These are phyloP conservation scores for Fusarium sarcochroum DNA, from an alignment of 2,329 filamentous ascomycete genomes.

Conservation along the genomic window DNA sequence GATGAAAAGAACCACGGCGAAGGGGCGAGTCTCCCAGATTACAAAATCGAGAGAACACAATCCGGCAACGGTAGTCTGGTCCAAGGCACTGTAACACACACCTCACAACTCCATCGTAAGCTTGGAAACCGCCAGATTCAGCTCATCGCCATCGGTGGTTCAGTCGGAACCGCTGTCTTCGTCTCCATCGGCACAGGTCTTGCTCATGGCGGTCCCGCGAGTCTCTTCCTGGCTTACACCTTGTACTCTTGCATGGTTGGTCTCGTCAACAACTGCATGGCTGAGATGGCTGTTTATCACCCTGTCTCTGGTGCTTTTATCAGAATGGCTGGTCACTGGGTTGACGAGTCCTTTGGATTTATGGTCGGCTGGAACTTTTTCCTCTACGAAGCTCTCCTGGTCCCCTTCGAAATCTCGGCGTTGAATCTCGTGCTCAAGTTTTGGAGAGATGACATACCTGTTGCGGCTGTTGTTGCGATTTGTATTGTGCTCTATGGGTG, in stretches of 20 bases:
- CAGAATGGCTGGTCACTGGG: slow-evolving; percentile 15
- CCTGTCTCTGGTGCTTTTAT: slow-evolving; percentile 15
- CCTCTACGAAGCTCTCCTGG: slow-evolving; percentile 16
- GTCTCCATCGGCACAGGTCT: slow-evolving; percentile 15
- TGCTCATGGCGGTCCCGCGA: slow-evolving; percentile 3
- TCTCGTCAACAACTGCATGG: slow-evolving; percentile 16
- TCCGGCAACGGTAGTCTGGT: neutral
- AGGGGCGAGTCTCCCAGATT: neutral
- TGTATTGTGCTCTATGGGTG: slow-evolving; percentile 10
- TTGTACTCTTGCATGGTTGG: slow-evolving; percentile 16
- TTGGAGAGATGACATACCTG: slow-evolving; percentile 17
- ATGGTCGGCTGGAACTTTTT: slow-evolving; percentile 23
- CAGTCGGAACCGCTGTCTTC: slow-evolving; percentile 10
- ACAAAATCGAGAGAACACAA: slow-evolving; percentile 1
- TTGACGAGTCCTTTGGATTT: slow-evolving; percentile 17
- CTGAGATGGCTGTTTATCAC: slow-evolving; percentile 11
- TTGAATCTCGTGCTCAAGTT: slow-evolving; percentile 13
- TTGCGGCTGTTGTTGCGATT: slow-evolving; percentile 9
- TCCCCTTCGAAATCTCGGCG: slow-evolving; percentile 16
- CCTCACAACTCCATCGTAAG: slow-evolving; percentile 7
- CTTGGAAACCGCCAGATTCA: slow-evolving; percentile 19
- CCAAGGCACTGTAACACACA: neutral
- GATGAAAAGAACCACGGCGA: slow-evolving; percentile 1
- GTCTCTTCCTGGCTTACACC: slow-evolving; percentile 7
- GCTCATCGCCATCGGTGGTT: slow-evolving; percentile 17